Base-by-base conservation (phyloP, 805 yeast species). In the Hanseniaspora meyeri region DNA sequence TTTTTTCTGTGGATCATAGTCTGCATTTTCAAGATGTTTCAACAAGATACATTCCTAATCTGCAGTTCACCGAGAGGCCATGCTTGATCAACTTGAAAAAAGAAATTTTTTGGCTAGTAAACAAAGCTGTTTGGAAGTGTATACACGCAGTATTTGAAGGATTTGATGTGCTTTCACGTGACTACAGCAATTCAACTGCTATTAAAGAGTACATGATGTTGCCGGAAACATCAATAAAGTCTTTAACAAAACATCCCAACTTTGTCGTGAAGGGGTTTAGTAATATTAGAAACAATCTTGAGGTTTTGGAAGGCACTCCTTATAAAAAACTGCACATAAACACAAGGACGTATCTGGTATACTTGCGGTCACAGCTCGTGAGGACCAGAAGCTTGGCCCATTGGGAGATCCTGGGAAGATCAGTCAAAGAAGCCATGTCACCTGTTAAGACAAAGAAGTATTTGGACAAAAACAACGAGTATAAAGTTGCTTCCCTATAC, bases 371-470 rank as follows among this genome's bases (percentile, higher is more conserved):
- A 14, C 63, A 62, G 32, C 52, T 66, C 2, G 16, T 60, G 12
- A 17, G 57, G 10, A 43, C 65, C 34, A 65, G 63, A 51, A 61
- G 65, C 43, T 50, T 37, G 38, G 63, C 62, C 37, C 67, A 62
- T 57, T 66, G 69, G 69, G 51, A 58, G 4, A 59, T 62, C n/a
- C 31, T 63, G 20, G 68, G 69, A 0, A 55, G 68, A 43, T 50
- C 64, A 1, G 37, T 65, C 7, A 55, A 48, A 16, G 9, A 19
- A n/a, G 57, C 14, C 16, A 48, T 43, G 3, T 36, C 7, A 12
- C 43, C 48, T 11, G 17, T 38, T 39, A n/a, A 62, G 63, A 14
- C 29, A 59, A 29, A 65, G 61, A 53, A 42, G 17, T 36, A 39
- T 32, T 36, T 19, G 20, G 20, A 36, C 20, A 55, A 38, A 8